Evolutionary conservation across 257 asterid genomes (phyloP), one percentile per base, ranked within the genome.

Genomic region (Penstemon eatonii): DNA sequence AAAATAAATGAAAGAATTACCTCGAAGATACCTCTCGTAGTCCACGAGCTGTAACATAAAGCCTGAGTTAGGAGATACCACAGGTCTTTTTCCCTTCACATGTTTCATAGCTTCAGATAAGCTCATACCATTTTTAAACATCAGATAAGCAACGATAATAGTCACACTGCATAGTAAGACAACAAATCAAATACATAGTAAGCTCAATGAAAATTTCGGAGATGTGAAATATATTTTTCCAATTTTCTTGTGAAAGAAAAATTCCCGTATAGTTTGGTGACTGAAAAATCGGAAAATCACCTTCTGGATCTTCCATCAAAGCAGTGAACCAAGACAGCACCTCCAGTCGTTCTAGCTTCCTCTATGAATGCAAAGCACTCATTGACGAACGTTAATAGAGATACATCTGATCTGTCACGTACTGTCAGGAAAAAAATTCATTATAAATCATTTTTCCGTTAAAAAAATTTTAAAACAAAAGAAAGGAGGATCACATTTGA

Each of bases 301-400:
- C 97, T 93, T 78, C 98, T 75, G 47, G 98, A 93, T 85, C 73
- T 86, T 81, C 98, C 98, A 56, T 77, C 88, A 73, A 78, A 82
- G 84, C 98, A 93, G 78, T 93, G 98, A 66, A 90, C 93, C 66
- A 93, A 77, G 39, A 88, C 88, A 9, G 89, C 81, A 40, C 96
- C 96, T 60, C 90, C 91, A 19, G 53, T 57, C 53, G 72, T 66
- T 83, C 83, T 85, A 56, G 95, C 95, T 80, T 81, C 95, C 49
- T 90, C 96, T 47, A 92, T 90, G 82, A 85, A 92, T 7, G 82
- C 69, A 46, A 90, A 86, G 85, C 96, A 88, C 67, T 85, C 98
- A 2, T 87, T 79, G 70, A 92, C 85, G 81, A 70, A 81, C 67
- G 73, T 80, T 8, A 87, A 81, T 55, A 93, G 76, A 18, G 43